These are phyloP conservation scores for Tillandsia leiboldiana DNA, from an alignment of 176 grass and related monocot genomes.

Conservation along the genomic window DNA sequence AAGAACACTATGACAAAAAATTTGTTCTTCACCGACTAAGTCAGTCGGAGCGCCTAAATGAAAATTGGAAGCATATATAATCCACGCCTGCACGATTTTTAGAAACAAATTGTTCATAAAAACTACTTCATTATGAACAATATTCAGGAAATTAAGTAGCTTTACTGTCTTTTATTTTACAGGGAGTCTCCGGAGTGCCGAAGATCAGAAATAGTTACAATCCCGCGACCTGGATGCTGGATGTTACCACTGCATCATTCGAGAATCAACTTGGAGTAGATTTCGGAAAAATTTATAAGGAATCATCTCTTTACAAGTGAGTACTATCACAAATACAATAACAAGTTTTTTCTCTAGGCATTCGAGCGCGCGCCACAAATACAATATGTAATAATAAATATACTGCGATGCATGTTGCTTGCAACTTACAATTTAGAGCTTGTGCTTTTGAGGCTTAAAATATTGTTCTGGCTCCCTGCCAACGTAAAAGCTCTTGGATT, in stretches of 20 bases:
- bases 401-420: too few species aligned
- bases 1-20: too few species aligned
- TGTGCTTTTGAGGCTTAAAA: too few species aligned
- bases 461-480: too few species aligned
- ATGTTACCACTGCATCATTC: slow-evolving; percentile 53
- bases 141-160: neutral
- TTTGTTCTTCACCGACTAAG: too few species aligned
- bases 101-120: neutral
- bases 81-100: too few species aligned
- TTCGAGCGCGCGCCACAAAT: neutral
- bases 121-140: neutral
- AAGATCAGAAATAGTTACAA: slow-evolving; percentile 67
- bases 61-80: too few species aligned
- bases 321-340: neutral
- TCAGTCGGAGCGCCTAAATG: too few species aligned
- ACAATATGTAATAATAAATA: neutral
- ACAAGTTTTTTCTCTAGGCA: neutral
- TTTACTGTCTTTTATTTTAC: slow-evolving; percentile 6
- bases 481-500: too few species aligned
- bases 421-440: too few species aligned
- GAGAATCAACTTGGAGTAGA: slow-evolving; percentile 42
- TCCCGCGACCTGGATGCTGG: slow-evolving; percentile 79
- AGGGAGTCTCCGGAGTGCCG: slow-evolving; percentile 48
- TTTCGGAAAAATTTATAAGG: slow-evolving; percentile 58
- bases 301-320: slow-evolving; percentile 48